Percentiles rank a stretch among this genome's conserved stretches.
phyloP scores from a whole-genome alignment of 1,284 basidiomycete species.

The Cutaneotrichosporon daszewskae region DNA sequence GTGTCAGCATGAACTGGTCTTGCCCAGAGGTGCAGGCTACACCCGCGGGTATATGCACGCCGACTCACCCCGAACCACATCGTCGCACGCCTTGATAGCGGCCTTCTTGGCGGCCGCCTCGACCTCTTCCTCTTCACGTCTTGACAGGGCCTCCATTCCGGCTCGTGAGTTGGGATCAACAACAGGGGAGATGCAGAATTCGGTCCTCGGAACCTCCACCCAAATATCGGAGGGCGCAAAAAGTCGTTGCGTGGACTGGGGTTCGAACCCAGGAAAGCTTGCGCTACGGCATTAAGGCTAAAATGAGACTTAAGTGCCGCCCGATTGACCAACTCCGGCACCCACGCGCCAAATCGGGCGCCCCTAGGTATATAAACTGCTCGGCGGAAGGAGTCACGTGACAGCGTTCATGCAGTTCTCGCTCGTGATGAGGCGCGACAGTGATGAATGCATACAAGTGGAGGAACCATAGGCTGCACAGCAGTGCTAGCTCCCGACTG shows the following conservation, averaged over 20 bases:
- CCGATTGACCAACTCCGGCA: constrained; percentile 10
- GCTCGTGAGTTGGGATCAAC: constrained; percentile 4
- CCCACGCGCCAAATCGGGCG: not conserved
- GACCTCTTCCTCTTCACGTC: constrained; percentile 74
- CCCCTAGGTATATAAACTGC: not conserved
- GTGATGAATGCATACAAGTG: no score
- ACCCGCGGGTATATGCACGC: not conserved
- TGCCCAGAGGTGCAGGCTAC: not conserved
- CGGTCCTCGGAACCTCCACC: no score
- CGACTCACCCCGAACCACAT: constrained; percentile 62
- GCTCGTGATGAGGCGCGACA: no score
- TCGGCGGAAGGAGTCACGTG: not conserved
- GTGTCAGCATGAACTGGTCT: not conserved
- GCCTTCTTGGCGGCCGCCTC: constrained; percentile 58
- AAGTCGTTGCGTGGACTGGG: constrained; percentile 3
- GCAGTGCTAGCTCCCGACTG: constrained; percentile 4
- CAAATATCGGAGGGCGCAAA: not conserved
- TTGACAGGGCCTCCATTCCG: constrained; percentile 84
- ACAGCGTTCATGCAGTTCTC: no score
- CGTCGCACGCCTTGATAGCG: constrained; percentile 72
- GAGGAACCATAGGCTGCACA: no score
- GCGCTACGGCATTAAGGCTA: constrained; percentile 4
- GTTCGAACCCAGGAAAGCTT: constrained; percentile 11
- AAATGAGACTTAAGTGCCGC: constrained; percentile 6
- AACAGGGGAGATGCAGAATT: not conserved